These are phyloP conservation scores for Penicillium occitanis DNA, from an alignment of 2,329 filamentous ascomycete species.

Conservation along the genomic window DNA sequence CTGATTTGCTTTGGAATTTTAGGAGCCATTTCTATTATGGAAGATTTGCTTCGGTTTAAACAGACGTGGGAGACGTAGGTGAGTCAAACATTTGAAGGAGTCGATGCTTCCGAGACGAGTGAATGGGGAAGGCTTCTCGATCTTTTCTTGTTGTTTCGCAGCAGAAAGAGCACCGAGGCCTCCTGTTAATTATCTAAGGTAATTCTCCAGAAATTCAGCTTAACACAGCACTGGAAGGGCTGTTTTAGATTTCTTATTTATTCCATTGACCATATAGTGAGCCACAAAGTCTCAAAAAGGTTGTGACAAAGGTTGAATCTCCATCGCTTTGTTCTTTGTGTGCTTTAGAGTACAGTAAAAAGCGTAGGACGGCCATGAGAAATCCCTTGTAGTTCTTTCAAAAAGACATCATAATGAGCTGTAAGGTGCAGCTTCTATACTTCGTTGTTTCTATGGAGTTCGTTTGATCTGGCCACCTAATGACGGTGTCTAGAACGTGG, in stretches of 20 bases:
- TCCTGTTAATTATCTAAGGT: background rate
- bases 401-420: background rate
- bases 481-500: background rate
- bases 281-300: background rate
- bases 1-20: background rate
- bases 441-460: background rate
- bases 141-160: background rate
- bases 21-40: background rate
- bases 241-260: background rate
- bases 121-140: background rate
- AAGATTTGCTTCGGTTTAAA: background rate
- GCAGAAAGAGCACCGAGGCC: background rate
- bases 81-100: background rate
- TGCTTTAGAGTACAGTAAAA: background rate
- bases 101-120: background rate
- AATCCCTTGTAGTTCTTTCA: background rate
- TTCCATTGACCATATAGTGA: constrained; percentile 3
- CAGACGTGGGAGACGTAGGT: background rate
- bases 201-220: background rate
- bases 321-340: background rate
- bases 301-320: background rate
- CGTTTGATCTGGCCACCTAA: background rate
- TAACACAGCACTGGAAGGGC: background rate
- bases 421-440: background rate
- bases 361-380: background rate